Evolutionary conservation across 2,329 filamentous ascomycete genomes (phyloP).

Genomic region (Aspergillus felis): DNA sequence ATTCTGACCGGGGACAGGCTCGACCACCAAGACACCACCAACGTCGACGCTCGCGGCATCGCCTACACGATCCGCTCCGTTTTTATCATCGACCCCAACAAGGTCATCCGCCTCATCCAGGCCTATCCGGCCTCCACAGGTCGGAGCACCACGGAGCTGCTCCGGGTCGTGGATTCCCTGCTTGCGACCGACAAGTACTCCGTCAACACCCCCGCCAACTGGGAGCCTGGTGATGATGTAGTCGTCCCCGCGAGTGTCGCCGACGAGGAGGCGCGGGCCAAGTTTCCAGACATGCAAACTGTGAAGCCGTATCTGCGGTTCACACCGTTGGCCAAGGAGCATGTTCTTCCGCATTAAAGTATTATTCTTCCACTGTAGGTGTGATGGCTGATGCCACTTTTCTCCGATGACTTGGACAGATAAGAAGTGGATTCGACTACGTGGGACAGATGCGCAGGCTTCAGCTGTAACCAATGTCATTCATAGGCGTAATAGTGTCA

Average conservation of each 20-base stretch:
- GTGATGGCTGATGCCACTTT: too few species aligned
- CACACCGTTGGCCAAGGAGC: too few species aligned
- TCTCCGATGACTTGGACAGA: too few species aligned
- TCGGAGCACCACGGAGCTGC: constrained; percentile 74
- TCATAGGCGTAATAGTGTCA: too few species aligned
- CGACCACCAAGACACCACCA: constrained; percentile 78
- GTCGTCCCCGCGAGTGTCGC: constrained; percentile 82
- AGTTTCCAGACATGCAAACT: constrained; percentile 70
- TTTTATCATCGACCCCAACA: constrained; percentile 91
- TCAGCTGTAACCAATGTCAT: too few species aligned
- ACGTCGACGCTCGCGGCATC: constrained; percentile 73
- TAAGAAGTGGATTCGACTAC: too few species aligned
- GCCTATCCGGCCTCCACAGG: constrained; percentile 90
- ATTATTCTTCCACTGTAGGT: too few species aligned
- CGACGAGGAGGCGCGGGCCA: constrained; percentile 79
- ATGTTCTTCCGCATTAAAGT: too few species aligned
- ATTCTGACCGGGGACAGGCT: constrained; percentile 28
- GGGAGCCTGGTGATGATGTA: constrained; percentile 83
- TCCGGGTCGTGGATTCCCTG: constrained; percentile 74
- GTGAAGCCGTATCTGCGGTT: constrained; percentile 50
- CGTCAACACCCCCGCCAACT: constrained; percentile 86
- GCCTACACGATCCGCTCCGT: constrained; percentile 94
- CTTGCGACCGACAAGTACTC: constrained; percentile 86
- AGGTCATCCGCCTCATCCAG: constrained; percentile 90
- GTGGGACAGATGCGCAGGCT: too few species aligned